phyloP scores from a whole-genome alignment of 2,329 filamentous ascomycete genomes.

The Shiraia sp. region DNA sequence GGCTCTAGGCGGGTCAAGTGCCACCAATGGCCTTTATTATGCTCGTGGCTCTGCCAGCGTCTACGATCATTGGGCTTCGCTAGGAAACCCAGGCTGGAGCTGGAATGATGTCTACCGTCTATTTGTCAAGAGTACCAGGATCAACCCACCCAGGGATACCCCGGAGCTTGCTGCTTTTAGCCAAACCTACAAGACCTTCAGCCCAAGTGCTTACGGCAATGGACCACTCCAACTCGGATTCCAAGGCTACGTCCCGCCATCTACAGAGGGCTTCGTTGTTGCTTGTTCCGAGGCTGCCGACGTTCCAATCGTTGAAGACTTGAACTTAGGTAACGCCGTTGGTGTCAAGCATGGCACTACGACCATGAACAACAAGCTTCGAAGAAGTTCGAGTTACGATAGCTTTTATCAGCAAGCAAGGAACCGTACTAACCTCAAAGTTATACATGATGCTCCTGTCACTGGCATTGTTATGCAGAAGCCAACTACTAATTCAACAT shows the following conservation, averaged over 20 bases:
- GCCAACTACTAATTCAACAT: slow-evolving; percentile 3
- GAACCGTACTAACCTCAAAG: slow-evolving; percentile 32
- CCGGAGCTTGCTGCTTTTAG: slow-evolving; percentile 26
- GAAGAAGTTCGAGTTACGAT: slow-evolving; percentile 36
- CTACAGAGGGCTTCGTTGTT: slow-evolving; percentile 31
- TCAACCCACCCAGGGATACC: slow-evolving; percentile 30
- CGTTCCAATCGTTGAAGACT: slow-evolving; percentile 39
- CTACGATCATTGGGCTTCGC: slow-evolving; percentile 58
- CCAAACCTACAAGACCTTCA: slow-evolving; percentile 34
- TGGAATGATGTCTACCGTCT: slow-evolving; percentile 25
- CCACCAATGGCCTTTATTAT: slow-evolving; percentile 42
- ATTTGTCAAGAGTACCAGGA: slow-evolving; percentile 32
- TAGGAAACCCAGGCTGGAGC: slow-evolving; percentile 63
- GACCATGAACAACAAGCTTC: slow-evolving; percentile 21
- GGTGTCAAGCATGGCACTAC: slow-evolving; percentile 40
- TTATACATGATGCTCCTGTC: slow-evolving; percentile 33
- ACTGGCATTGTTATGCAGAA: slow-evolving; percentile 26
- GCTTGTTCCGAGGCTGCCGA: slow-evolving; percentile 31
- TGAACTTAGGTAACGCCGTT: slow-evolving; percentile 34
- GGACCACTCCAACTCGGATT: slow-evolving; percentile 35
- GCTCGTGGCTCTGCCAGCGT: slow-evolving; percentile 35
- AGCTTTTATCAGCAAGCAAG: slow-evolving; percentile 35
- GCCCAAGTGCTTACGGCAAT: slow-evolving; percentile 28
- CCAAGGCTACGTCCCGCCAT: slow-evolving; percentile 34
- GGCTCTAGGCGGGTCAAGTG: slow-evolving; percentile 37